Base-by-base conservation (phyloP, 495 filamentous ascomycete species). In the Hypoxylon trugodes region DNA sequence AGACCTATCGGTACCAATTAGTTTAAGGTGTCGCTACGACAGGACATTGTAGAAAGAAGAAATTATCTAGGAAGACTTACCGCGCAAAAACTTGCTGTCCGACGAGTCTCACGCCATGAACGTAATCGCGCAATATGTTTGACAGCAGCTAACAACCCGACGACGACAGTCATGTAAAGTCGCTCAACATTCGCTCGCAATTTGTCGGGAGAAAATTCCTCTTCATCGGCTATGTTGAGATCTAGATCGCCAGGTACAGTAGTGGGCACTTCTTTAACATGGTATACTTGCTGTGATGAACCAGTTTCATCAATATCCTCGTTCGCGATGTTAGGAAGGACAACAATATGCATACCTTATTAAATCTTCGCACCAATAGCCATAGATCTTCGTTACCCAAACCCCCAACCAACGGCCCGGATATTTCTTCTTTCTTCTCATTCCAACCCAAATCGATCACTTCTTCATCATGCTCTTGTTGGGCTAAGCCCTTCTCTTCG, bases 151-250 rank as follows among this genome's bases (percentile, higher is more conserved):
- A 90, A 79, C 41, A 91, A 15, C 1, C 88, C 86, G 25, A 95
- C 84, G 2, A 89, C 79, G 1, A 96, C 85, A 0, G 90, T 91
- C 79, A 88, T 93, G 72, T 96, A 96, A 22, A 96, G 81, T 6
- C 92, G 79, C 72, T 96, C 92, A n/a, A 96, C 61, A 33, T 87
- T 92, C 15, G 85, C 85, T 13, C 92, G 82, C 61, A 96, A 74
- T 69, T 96, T 96, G 73, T 96, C 92, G 0, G 92, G 92, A 0
- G 89, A 90, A 73, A 93, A 95, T 59, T 91, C 87, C 33, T 96
- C 92, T 56, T 93, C 86, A 30, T 92, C 89, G 0, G 89, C 87
- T 40, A 90, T 87, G 52, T 91, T 89, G 9, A 95, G 80, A 74
- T 96, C 92, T n/a, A 96, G 74, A 18, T 86, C 84, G 7, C 76